Evolutionary conservation across 2,329 filamentous ascomycete species (phyloP), one percentile per base, ranked within the genome.

Genomic region (Thermoascus crustaceus): DNA sequence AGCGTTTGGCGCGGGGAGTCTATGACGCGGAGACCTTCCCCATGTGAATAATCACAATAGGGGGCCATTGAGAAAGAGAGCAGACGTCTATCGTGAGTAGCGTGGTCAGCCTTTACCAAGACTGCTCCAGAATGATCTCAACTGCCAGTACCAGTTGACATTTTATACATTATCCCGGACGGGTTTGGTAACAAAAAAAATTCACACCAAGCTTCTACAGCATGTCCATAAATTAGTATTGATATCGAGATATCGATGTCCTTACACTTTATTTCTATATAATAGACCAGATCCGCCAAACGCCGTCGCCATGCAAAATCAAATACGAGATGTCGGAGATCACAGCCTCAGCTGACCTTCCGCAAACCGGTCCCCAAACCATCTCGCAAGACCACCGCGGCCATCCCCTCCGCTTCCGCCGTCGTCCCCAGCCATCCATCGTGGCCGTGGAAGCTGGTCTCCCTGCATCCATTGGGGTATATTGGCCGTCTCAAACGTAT

Each of bases 401-500:
- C 37, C 48, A 29, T 47, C 50, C 35, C 17, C 36, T 31, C 31
- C 41, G 35, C 37, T 45, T 30, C 57, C 40, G 9, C 43, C 66
- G 7, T 71, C 71, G 34, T 75, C 72, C 16, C 73, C 75, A 11
- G 76, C 75, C 76, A 91, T 83, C 86, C 86, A 93, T 50, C 78
- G 82, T 4, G 85, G 86, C 53, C 80, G 76, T 59, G 80, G 85
- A 59, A 88, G 75, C 6, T 77, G 74, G 18, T 85, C 68, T 17
- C 84, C 81, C 48, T 78, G 74, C 44, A 94, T 67, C 87, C 88
- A 96, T 44, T 79, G 79, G 0, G 91, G 89, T 19, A 80, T 73
- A 34, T 87, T 82, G 2, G 86, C 73, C 0, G 78, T 82, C 42
- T 96, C 89, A 34, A 96, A 77, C 0, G 91, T 96, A 53, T 98